Evolutionary conservation across 352 stramenopile genomes (phyloP).

Genomic region (Globisporangium nodosum): DNA sequence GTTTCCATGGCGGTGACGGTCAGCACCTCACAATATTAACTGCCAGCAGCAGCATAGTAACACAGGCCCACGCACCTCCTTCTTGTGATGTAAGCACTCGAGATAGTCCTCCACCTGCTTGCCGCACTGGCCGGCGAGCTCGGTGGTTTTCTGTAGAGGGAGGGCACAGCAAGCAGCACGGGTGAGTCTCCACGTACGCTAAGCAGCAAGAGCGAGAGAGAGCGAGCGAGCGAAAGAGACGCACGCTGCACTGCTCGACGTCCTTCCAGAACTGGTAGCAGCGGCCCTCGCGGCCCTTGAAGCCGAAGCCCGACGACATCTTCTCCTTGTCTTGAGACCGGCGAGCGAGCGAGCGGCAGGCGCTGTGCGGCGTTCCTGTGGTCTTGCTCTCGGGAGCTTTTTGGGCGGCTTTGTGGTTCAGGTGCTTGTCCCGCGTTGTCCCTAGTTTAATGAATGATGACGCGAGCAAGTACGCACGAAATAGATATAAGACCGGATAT

Average conservation of each 20-base stretch:
- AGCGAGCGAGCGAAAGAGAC: conserved; percentile 20
- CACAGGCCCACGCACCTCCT: conserved; percentile 65
- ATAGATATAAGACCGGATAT: too few species aligned
- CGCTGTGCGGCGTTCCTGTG: conserved; percentile 3
- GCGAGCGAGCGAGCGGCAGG: neutral
- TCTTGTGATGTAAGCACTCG: conserved; percentile 94
- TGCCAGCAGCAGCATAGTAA: neutral
- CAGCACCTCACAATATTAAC: too few species aligned
- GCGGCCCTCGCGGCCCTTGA: conserved; percentile 88
- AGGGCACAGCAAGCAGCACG: neutral
- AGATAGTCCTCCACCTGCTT: conserved; percentile 93
- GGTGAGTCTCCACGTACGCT: neutral
- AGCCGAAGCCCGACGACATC: conserved; percentile 94
- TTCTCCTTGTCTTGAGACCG: conserved; percentile 1
- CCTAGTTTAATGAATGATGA: too few species aligned
- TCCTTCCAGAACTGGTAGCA: conserved; percentile 95
- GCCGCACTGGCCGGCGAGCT: conserved; percentile 71
- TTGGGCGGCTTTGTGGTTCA: neutral
- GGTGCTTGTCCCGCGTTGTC: neutral
- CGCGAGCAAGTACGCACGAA: too few species aligned
- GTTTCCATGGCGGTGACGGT: neutral
- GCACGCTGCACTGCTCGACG: conserved; percentile 92
- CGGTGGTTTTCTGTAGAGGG: conserved; percentile 70
- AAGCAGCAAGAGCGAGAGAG: conserved; percentile 13
- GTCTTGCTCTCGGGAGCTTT: conserved; percentile 6